Base-by-base conservation (phyloP, 2,329 filamentous ascomycete species). In the Xylariaceae sp. region DNA sequence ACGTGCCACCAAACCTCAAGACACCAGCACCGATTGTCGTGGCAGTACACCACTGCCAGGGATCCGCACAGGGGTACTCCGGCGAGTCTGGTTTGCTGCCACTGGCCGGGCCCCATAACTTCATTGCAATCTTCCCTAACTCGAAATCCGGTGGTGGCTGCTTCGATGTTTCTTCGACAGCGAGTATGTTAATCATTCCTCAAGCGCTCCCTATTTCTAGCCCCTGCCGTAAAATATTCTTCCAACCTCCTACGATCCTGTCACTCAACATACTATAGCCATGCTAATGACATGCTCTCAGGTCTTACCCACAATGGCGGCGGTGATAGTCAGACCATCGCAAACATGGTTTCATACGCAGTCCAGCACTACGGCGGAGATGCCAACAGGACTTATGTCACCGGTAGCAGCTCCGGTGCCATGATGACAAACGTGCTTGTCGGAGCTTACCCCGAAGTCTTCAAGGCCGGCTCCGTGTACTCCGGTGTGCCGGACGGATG, bases 161-260 rank as follows among this genome's bases (percentile, higher is more conserved):
- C 70, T 86, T 82, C 77, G 83, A 86, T 60, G 83, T 86, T 5
- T 77, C 80, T 4, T 82, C 78, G 8, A 73, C 74, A 32, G 74
- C 72, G 27, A 63, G 67, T 69, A 62, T 27, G 64, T 63, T 26
- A 49, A 13, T 23, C n/a, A n/a, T n/a, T n/a, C n/a, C n/a, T n/a
- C n/a, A n/a, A n/a, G n/a, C n/a, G n/a, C n/a, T n/a, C n/a, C n/a
- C n/a, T n/a, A n/a, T n/a, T n/a, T n/a, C n/a, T n/a, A n/a, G n/a
- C n/a, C n/a, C n/a, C n/a, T n/a, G n/a, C n/a, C n/a, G n/a, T n/a
- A n/a, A 20, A 37, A 11, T 15, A 23, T 43, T 16, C 11, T 13
- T 6, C 10, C 4, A 16, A 2, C 3, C 21, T 29, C 2, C 20
- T 37, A n/a, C 2, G 27, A 24, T n/a, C 6, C 43, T 6, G 4